phyloP scores from a whole-genome alignment of 208 protist genomes.

The Leishmania gerbilli region DNA sequence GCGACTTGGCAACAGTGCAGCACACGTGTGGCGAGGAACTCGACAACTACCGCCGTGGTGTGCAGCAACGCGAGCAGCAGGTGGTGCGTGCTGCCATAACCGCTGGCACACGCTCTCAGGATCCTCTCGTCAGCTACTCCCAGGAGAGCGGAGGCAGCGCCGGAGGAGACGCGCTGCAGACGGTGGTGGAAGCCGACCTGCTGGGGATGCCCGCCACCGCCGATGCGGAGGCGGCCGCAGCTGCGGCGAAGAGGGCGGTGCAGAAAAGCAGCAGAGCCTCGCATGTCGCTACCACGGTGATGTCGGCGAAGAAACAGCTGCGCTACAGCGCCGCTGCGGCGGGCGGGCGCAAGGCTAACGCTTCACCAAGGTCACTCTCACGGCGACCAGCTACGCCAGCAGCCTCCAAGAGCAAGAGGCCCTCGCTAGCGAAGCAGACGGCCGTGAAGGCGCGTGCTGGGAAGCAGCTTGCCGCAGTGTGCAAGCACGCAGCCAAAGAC shows the following conservation, averaged over 20 bases:
- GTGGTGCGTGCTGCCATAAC: constrained; percentile 10
- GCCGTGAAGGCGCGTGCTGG: not conserved
- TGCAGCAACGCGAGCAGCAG: constrained; percentile 38
- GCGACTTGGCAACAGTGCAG: constrained; percentile 49
- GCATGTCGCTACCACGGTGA: not conserved
- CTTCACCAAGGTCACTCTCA: not conserved
- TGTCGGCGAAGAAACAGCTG: not conserved
- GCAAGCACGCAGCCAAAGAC: not conserved
- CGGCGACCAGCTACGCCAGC: not conserved
- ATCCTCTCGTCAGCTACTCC: constrained; percentile 12
- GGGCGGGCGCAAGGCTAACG: not conserved
- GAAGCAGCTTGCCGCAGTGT: not conserved
- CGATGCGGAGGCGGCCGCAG: constrained; percentile 32
- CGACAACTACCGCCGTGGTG: constrained; percentile 34
- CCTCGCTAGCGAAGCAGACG: constrained; percentile 16
- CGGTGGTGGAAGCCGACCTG: constrained; percentile 23
- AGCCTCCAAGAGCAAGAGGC: constrained; percentile 2
- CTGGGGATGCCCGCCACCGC: constrained; percentile 39
- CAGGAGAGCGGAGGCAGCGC: constrained; percentile 13
- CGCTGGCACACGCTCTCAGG: not conserved
- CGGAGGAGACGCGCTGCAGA: constrained; percentile 3
- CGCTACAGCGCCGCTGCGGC: not conserved
- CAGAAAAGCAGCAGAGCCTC: not conserved
- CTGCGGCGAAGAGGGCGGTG: constrained; percentile 2
- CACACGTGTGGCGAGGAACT: constrained; percentile 52